Evolutionary conservation across 768 basidiomycete genomes (phyloP), one percentile per base, ranked within the genome.

Genomic region (Pleurotus platypus): DNA sequence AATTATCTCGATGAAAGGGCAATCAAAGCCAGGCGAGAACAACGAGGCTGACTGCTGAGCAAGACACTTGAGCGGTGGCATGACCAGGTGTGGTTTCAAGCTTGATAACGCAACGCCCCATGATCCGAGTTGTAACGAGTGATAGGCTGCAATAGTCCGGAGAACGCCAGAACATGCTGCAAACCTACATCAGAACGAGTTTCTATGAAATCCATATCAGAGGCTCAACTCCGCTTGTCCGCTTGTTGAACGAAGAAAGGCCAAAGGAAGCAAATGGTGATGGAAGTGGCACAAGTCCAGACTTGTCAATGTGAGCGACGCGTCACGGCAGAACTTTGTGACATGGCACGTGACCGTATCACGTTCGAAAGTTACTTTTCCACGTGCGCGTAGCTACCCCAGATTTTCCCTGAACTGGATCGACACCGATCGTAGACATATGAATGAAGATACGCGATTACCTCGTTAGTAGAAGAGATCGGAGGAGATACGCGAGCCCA

Each of bases 91-190:
- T 48, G 20, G 46, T 48, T 18, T 4, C 46, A 22, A 48, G 16
- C 26, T 30, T 54, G 51, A 54, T 54, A 54, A 54, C 51, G 42
- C 39, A 42, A 24, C 15, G 39, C 16, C 51, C 38, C 51, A 54
- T 54, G 51, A 54, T 54, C 51, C 51, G 51, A 43, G 51, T 24
- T 54, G 12, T n/a, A 54, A 43, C 35, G n/a, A 54, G 9, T 42
- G 51, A 54, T 54, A 54, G 51, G 51, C 51, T 22, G 22, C 51
- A 38, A 42, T 54, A 54, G 51, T 13, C 51, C 51, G 51, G 51
- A 42, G 51, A 54, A 54, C 39, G 39, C 51, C 51, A 54, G 35
- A 40, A 38, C 37, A 54, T 16, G 51, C 39, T 42, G 39, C 22
- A 8, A 40, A 24, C 26, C 37, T 37, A 39, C 38, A 54, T 54